Evolutionary conservation across 2,329 filamentous ascomycete genomes (phyloP).

Genomic region (Canariomyces notabilis): DNA sequence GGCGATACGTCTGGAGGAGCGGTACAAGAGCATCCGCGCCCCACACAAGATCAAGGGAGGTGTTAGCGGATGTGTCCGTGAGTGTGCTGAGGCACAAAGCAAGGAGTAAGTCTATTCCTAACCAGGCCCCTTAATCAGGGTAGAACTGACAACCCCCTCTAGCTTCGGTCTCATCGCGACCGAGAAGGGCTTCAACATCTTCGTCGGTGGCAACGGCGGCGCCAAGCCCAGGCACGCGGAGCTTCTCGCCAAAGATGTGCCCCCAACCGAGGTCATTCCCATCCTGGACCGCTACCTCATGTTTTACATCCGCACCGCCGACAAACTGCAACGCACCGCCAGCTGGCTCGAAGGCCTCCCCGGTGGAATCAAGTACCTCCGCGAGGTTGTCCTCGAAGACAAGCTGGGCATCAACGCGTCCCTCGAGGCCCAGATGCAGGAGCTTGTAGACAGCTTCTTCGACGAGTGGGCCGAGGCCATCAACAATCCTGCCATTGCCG

Average conservation of each 20-base stretch:
- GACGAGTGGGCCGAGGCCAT: constrained; percentile 89
- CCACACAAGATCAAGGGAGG: constrained; percentile 91
- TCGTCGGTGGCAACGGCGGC: constrained; percentile 83
- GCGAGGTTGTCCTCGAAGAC: constrained; percentile 77
- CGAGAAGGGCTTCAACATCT: constrained; percentile 90
- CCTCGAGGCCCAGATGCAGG: constrained; percentile 82
- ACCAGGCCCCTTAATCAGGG: background rate
- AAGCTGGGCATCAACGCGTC: constrained; percentile 79
- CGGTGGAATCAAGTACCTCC: constrained; percentile 77
- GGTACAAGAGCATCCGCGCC: constrained; percentile 84
- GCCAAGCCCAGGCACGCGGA: constrained; percentile 79
- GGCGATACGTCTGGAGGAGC: constrained; percentile 80
- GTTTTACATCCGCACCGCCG: constrained; percentile 90
- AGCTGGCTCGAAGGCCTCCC: constrained; percentile 82
- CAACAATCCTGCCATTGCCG: constrained; percentile 59
- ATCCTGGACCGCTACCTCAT: constrained; percentile 86
- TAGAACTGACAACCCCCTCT: no score
- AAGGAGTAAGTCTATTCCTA: constrained; percentile 61
- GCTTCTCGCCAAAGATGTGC: constrained; percentile 79
- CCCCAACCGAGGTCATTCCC: constrained; percentile 73
- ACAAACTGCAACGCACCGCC: constrained; percentile 83
- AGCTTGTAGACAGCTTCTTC: constrained; percentile 77
- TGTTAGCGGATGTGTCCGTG: constrained; percentile 84
- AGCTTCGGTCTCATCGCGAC: constrained; percentile 88
- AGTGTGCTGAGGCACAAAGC: constrained; percentile 87